These are phyloP conservation scores for Fusarium sp. DNA, from an alignment of 2,329 filamentous ascomycete species.

Conservation along the genomic window DNA sequence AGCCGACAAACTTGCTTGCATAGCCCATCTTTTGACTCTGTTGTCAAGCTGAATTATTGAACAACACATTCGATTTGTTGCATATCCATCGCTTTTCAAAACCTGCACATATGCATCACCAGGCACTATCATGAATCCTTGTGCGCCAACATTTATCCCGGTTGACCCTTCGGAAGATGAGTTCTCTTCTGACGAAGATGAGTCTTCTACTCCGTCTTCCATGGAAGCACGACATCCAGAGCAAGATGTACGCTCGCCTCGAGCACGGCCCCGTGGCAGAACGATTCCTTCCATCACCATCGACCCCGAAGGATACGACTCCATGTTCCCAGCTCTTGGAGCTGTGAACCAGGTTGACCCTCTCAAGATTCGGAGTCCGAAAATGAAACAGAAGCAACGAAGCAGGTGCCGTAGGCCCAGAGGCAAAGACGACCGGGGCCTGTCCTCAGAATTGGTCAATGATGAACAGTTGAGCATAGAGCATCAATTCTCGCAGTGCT, in stretches of 20 bases:
- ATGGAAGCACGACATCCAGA: neutral
- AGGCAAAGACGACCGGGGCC: neutral
- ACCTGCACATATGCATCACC: neutral
- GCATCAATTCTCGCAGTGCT: neutral
- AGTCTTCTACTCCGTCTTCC: neutral
- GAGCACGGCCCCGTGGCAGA: neutral
- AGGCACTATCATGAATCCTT: conserved; percentile 41
- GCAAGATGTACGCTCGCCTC: neutral
- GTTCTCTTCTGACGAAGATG: neutral
- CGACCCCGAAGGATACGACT: conserved; percentile 34
- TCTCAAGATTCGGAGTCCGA: neutral
- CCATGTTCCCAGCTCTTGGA: conserved; percentile 37
- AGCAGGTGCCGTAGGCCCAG: neutral
- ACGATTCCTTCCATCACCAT: conserved; percentile 8
- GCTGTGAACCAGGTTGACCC: conserved; percentile 1
- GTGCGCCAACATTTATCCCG: conserved; percentile 42
- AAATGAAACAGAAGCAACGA: neutral
- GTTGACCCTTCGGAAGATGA: conserved; percentile 4
- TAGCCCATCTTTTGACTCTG: neutral
- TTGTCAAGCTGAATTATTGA: neutral
- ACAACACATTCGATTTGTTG: neutral
- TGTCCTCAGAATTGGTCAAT: neutral
- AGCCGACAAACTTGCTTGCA: neutral
- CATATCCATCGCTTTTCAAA: neutral
- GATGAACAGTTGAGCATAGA: neutral